Evolutionary conservation across 352 stramenopile genomes (phyloP).

Genomic region (Pythium brassicae): DNA sequence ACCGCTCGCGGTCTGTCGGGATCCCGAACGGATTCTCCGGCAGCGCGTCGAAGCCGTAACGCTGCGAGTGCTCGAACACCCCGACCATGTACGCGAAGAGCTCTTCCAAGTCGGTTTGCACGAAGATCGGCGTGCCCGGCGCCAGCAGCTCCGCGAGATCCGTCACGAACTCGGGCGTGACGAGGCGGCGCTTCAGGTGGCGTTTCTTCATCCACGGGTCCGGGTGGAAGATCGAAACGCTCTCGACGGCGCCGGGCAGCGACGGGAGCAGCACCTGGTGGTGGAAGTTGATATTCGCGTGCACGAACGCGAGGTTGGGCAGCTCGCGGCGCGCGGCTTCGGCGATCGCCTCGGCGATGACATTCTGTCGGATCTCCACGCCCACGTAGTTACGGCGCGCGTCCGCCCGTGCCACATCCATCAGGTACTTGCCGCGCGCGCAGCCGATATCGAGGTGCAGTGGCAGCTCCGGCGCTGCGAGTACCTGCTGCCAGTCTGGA

Average conservation of each 20-base stretch:
- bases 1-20: conserved; percentile 71
- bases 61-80: conserved; percentile 50
- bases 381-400: conserved; percentile 62
- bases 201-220: conserved; percentile 89
- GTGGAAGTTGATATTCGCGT: conserved; percentile 87
- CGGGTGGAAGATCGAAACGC: conserved; percentile 86
- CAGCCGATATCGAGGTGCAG: conserved; percentile 84
- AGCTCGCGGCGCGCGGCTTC: conserved; percentile 40
- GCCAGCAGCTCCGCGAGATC: conserved; percentile 52
- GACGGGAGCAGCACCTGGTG: conserved; percentile 52
- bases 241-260: conserved; percentile 44
- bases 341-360: conserved; percentile 53
- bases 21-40: conserved; percentile 56
- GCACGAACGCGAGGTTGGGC: conserved; percentile 68
- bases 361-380: conserved; percentile 80
- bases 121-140: conserved; percentile 58
- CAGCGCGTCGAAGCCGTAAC: conserved; percentile 39
- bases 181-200: conserved; percentile 77
- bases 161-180: conserved; percentile 60
- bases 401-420: conserved; percentile 45
- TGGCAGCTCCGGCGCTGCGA: conserved; percentile 39
- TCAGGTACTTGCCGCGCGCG: conserved; percentile 75
- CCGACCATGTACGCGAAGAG: conserved; percentile 85
- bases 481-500: conserved; percentile 53
- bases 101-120: conserved; percentile 82